phyloP scores from a whole-genome alignment of 2,329 filamentous ascomycete genomes.

The Penicillium sp. region DNA sequence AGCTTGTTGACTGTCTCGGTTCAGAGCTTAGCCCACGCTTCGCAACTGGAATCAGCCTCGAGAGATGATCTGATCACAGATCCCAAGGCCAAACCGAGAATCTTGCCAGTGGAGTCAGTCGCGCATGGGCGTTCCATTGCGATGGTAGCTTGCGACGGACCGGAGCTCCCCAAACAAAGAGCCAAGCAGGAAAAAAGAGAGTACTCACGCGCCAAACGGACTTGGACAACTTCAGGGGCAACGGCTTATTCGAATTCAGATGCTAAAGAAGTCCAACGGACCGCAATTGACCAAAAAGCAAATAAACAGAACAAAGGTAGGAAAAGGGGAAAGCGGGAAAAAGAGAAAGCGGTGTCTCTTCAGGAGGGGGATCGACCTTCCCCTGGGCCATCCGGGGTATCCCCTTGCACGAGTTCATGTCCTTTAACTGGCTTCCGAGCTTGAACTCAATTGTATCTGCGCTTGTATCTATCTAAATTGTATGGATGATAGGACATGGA shows the following conservation, averaged over 20 bases:
- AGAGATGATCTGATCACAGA: not conserved
- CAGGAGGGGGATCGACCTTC: conserved; percentile 14
- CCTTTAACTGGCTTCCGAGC: no score
- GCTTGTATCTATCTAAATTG: no score
- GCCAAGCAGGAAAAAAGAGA: not conserved
- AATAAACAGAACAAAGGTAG: conserved; percentile 15
- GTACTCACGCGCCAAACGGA: conserved; percentile 22
- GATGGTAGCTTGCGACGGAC: not conserved
- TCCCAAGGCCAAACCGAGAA: not conserved
- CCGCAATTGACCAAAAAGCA: conserved; percentile 15
- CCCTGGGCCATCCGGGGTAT: conserved; percentile 5
- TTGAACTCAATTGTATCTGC: no score
- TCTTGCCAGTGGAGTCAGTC: not conserved
- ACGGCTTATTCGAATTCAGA: conserved; percentile 1
- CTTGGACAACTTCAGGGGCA: conserved; percentile 15
- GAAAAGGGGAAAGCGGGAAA: conserved; percentile 24
- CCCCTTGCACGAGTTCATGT: not conserved
- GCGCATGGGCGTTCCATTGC: not conserved
- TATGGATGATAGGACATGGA: not conserved
- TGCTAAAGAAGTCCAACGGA: conserved; percentile 10
- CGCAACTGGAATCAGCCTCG: not conserved
- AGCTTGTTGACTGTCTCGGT: not conserved
- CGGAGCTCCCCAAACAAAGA: conserved; percentile 4
- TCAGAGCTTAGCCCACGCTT: not conserved
- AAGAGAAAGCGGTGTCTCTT: conserved; percentile 26